Percentiles rank a stretch among this genome's conserved stretches.
phyloP scores from a whole-genome alignment of 768 basidiomycete genomes.

The Vishniacozyma victoriae region DNA sequence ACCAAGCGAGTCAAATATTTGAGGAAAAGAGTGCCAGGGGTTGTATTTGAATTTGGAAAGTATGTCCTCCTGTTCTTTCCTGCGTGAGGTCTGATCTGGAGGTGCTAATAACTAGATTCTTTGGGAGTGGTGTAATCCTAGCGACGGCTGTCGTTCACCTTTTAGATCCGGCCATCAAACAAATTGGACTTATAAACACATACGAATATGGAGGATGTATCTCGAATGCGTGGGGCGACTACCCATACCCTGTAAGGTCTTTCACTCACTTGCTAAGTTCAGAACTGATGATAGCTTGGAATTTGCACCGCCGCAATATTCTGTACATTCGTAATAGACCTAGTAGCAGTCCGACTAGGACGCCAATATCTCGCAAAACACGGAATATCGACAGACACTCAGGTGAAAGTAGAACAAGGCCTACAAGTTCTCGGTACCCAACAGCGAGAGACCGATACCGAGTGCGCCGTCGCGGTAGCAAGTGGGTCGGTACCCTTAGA shows the following conservation, averaged over 20 bases:
- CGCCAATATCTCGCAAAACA: slow-evolving; percentile 19
- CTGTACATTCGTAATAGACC: slow-evolving; percentile 25
- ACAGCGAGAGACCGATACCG: no score
- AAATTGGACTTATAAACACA: slow-evolving; percentile 10
- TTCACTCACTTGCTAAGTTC: neutral
- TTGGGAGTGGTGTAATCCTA: slow-evolving; percentile 27
- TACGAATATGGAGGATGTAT: slow-evolving; percentile 31
- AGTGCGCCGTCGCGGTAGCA: no score
- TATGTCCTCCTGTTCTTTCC: no score
- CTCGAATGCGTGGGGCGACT: slow-evolving; percentile 31
- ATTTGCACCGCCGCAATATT: slow-evolving; percentile 36
- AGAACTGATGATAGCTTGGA: slow-evolving; percentile 14
- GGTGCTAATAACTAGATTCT: slow-evolving; percentile 4
- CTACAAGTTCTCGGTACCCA: no score
- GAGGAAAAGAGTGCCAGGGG: slow-evolving; percentile 12
- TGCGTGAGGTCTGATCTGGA: neutral
- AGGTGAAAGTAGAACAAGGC: neutral
- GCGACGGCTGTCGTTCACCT: slow-evolving; percentile 37
- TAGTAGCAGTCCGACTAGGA: slow-evolving; percentile 30
- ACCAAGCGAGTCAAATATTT: slow-evolving; percentile 19
- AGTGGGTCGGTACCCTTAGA: neutral
- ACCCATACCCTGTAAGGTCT: slow-evolving; percentile 26
- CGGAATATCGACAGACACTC: slow-evolving; percentile 3
- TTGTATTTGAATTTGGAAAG: slow-evolving; percentile 37
- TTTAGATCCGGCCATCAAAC: slow-evolving; percentile 19